Evolutionary conservation across 208 protist genomes (phyloP), one percentile per base, ranked within the genome.

Genomic region (Crithidia thermophila): DNA sequence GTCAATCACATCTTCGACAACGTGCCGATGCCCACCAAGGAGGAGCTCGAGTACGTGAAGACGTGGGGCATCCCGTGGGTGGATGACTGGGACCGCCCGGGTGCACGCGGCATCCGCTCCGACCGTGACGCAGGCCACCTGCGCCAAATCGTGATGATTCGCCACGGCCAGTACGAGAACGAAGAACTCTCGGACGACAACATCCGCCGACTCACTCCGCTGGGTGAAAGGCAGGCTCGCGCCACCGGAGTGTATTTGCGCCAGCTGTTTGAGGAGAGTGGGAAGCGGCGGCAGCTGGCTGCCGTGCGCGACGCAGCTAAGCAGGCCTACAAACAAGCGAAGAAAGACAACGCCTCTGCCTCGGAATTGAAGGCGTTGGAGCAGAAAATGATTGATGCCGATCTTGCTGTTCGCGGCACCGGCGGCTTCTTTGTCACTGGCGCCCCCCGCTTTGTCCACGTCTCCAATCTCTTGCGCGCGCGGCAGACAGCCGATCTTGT

Each of bases 81-180:
- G 2, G 70, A 88, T 0, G 79, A 91, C 73, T 91, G 85, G 85
- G 85, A 91, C 64, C 55, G 67, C 16, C 82, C 76, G 7, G 69
- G 56, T 6, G 34, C 51, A 20, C 68, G 75, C 20, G 57, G 67
- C 23, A 65, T 60, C 6, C 30, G 55, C 9, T 14, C 47, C 10
- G 53, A 64, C 21, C 37, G 55, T 25, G 42, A 46, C 45, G 5
- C 76, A 0, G 58, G 36, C 20, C 21, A 68, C 37, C 63, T 69
- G 33, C 82, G 86, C 0, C 86, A 89, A 62, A 77, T 95, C 33
- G 53, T 95, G 27, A 72, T 95, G 40, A 83, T 95, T 25, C 82
- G 90, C 18, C 90, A 93, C 70, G 90, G 90, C 7, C 87, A 95
- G 68, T 95, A 95, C 76, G 55, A 80, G 23, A 90, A 90, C 39